Base-by-base conservation (phyloP, 2,329 filamentous ascomycete genomes). In the Fusarium piperis region DNA sequence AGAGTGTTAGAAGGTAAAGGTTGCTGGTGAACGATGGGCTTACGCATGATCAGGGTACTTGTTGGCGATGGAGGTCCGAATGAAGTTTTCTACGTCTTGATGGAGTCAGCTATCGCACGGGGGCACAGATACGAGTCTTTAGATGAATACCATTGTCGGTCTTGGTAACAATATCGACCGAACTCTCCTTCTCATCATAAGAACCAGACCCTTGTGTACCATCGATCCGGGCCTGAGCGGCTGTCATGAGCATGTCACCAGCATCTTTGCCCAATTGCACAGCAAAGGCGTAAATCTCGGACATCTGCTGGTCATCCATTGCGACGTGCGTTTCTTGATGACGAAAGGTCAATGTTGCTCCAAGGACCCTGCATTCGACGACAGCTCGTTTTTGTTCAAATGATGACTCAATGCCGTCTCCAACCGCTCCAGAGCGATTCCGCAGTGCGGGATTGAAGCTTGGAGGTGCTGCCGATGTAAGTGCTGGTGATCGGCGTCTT, bases 111-210 rank as follows among this genome's bases (percentile, higher is more conserved):
- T 12, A 62, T 20, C 16, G 61, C 44, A 39, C 57, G 7, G 23
- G 23, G 16, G 26, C 36, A 46, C 7, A 23, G 13, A 0, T 4
- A 6, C 36, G 18, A 53, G 26, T 3, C 26, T 3, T 12, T 8
- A 11, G 9, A 18, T 26, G 15, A 26, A 57, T 80, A 92, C 91
- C 90, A 81, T 92, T 87, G 77, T 94, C 92, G 1, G 91, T 92
- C 81, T 94, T 89, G 11, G 92, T 94, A 20, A 94, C 92, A 68
- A 94, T 88, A 78, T 94, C 93, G 12, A 94, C 92, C 1, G 92
- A 87, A 77, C 89, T 94, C 72, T 93, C 90, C 79, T 95, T 95
- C 80, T 94, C 91, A 26, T 75, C 72, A 63, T 78, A 78, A 6
- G 70, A 61, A 77, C 74, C 3, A 63, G 23, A 23, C 23, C 51